Conservation (phyloP, 2,329 filamentous ascomycete species). For the Gaeumannomyces sp. region DNA sequence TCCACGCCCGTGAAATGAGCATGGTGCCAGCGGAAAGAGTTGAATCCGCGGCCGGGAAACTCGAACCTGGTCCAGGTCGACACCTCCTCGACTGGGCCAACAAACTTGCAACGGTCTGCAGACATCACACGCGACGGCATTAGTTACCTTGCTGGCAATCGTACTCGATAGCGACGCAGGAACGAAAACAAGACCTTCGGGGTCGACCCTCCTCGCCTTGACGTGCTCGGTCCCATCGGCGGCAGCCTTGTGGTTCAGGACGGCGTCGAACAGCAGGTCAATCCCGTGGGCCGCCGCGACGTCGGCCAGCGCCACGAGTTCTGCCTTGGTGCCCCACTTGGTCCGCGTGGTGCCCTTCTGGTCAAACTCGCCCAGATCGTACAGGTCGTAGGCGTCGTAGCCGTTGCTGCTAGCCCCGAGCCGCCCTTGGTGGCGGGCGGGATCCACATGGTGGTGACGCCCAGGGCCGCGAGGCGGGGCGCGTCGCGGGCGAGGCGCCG, state of each 20-base stretch:
- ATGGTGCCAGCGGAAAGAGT: slow-evolving; percentile 57
- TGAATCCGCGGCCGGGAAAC: slow-evolving; percentile 59
- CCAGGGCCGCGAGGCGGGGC: slow-evolving; percentile 49
- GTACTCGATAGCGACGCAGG: background rate
- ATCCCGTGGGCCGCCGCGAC: slow-evolving; percentile 47
- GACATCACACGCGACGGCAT: background rate
- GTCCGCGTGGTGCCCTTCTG: slow-evolving; percentile 58
- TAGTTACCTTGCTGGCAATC: background rate
- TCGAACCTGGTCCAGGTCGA: slow-evolving; percentile 63
- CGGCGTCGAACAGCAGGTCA: slow-evolving; percentile 61
- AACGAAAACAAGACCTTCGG: slow-evolving; percentile 20
- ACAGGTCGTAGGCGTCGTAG: slow-evolving; percentile 65
- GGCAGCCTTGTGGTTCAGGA: slow-evolving; percentile 66
- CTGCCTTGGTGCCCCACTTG: slow-evolving; percentile 63
- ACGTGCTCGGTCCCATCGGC: slow-evolving; percentile 58
- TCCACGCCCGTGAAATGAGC: slow-evolving; percentile 64
- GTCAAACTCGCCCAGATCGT: slow-evolving; percentile 66
- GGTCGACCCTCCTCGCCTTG: slow-evolving; percentile 54
- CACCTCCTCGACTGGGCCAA: slow-evolving; percentile 53
- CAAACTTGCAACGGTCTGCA: slow-evolving; percentile 47
- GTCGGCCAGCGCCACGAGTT: slow-evolving; percentile 47
- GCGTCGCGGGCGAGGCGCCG: slow-evolving; percentile 46
- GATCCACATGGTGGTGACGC: slow-evolving; percentile 60
- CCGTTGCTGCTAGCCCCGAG: slow-evolving; percentile 53
- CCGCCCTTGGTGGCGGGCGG: slow-evolving; percentile 66